Evolutionary conservation across 2,329 filamentous ascomycete species (phyloP).

Genomic region (Ophiostoma perfectum): DNA sequence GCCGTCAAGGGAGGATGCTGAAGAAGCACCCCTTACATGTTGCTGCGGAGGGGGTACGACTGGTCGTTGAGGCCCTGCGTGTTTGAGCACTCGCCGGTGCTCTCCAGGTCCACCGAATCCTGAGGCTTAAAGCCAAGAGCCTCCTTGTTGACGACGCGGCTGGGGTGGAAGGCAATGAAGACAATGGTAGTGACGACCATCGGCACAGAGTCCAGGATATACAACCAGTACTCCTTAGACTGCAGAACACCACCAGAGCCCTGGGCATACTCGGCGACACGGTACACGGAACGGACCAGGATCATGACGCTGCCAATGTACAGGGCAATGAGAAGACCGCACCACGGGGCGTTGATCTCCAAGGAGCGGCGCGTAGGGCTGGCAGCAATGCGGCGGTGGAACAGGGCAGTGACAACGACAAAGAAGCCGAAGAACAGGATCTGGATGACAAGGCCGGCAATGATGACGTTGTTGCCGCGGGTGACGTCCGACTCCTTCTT

Average conservation of each 20-base stretch:
- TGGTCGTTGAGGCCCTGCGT: not conserved
- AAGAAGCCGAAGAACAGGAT: slow-evolving; percentile 43
- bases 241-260: slow-evolving; percentile 32
- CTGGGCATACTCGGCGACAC: slow-evolving; percentile 37
- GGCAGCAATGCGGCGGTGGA: slow-evolving; percentile 17
- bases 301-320: slow-evolving; percentile 32
- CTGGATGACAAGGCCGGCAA: slow-evolving; percentile 44
- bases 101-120: not conserved
- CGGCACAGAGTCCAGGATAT: slow-evolving; percentile 33
- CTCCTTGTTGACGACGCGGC: slow-evolving; percentile 16
- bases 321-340: slow-evolving; percentile 24
- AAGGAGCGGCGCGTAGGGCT: slow-evolving; percentile 9
- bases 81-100: not conserved
- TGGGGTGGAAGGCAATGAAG: slow-evolving; percentile 23
- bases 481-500: slow-evolving; percentile 24
- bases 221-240: slow-evolving; percentile 31
- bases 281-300: slow-evolving; percentile 36
- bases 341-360: not conserved
- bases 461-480: slow-evolving; percentile 44
- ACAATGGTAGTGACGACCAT: slow-evolving; percentile 26
- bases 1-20: not conserved
- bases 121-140: not conserved
- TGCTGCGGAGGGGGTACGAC: slow-evolving; percentile 5
- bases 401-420: slow-evolving; percentile 19
- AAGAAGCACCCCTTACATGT: not conserved